phyloP scores from a whole-genome alignment of 2,329 filamentous ascomycete genomes.

The Teratosphaeria pseudoeucalypti region DNA sequence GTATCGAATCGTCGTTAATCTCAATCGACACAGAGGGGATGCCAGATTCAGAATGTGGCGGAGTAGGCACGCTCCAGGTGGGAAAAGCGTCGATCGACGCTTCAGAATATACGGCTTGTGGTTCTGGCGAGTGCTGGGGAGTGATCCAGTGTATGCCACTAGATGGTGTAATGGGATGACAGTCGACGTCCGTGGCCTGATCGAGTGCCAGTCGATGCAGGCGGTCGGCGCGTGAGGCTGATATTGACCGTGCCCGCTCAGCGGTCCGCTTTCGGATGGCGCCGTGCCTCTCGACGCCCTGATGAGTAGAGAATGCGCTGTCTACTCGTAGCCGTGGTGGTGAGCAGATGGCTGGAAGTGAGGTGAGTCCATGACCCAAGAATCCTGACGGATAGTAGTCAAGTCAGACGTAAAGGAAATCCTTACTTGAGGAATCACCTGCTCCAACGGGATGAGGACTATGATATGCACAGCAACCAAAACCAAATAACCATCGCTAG shows the following conservation, averaged over 20 bases:
- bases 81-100: constrained; percentile 18
- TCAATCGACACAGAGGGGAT: constrained; percentile 22
- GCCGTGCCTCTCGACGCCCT: constrained; percentile 14
- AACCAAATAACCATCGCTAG: constrained; percentile 11
- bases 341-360: constrained; percentile 17
- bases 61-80: constrained; percentile 24
- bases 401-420: constrained; percentile 9
- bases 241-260: constrained; percentile 20
- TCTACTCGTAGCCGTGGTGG: constrained; percentile 14
- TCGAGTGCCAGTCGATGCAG: constrained; percentile 18
- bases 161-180: constrained; percentile 2
- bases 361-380: constrained; percentile 24
- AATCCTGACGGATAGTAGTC: background rate
- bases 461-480: constrained; percentile 12
- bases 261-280: constrained; percentile 20
- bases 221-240: constrained; percentile 20
- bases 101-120: constrained; percentile 15
- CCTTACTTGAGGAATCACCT: constrained; percentile 4
- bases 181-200: constrained; percentile 7
- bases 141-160: constrained; percentile 20
- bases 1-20: constrained; percentile 15
- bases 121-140: constrained; percentile 23
- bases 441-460: constrained; percentile 6
- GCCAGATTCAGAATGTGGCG: constrained; percentile 24
- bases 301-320: constrained; percentile 16